Conservation (phyloP, 352 stramenopile genomes). For the Aphanomyces invadans region DNA sequence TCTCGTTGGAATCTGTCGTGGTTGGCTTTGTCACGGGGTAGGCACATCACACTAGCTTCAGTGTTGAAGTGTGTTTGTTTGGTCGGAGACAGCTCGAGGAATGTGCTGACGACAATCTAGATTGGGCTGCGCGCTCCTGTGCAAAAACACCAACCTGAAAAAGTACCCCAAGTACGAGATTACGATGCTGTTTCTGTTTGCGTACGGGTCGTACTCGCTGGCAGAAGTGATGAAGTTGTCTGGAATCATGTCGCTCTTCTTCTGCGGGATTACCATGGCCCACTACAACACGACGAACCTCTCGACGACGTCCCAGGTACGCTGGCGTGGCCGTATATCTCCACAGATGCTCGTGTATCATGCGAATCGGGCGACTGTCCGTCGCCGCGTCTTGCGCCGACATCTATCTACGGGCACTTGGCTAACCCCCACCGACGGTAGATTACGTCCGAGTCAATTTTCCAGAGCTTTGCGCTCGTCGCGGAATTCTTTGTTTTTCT, state of each 20-base stretch:
- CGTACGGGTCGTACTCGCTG: constrained; percentile 78
- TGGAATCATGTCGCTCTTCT: constrained; percentile 87
- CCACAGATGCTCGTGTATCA: no score
- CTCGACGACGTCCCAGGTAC: constrained; percentile 33
- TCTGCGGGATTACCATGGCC: constrained; percentile 73
- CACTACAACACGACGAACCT: constrained; percentile 91
- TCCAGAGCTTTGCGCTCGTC: constrained; percentile 68
- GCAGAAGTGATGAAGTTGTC: constrained; percentile 70
- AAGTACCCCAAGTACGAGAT: constrained; percentile 86
- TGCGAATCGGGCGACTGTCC: no score
- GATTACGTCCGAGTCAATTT: constrained; percentile 80
- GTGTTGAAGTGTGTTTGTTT: no score
- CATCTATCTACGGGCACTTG: no score
- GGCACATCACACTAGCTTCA: no score
- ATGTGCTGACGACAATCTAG: no score
- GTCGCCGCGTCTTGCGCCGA: no score
- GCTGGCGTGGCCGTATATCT: not conserved
- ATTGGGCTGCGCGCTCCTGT: constrained; percentile 76
- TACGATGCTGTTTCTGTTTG: constrained; percentile 81
- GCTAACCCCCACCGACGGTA: constrained; percentile 28
- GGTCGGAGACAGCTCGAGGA: no score
- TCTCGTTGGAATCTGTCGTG: constrained; percentile 71
- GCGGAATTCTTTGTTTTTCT: constrained; percentile 86
- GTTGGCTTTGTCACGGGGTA: constrained; percentile 69
- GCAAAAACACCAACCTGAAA: constrained; percentile 68